Conservation (phyloP, 371 early-diverging fungal species). For the Mucor mucedo region DNA sequence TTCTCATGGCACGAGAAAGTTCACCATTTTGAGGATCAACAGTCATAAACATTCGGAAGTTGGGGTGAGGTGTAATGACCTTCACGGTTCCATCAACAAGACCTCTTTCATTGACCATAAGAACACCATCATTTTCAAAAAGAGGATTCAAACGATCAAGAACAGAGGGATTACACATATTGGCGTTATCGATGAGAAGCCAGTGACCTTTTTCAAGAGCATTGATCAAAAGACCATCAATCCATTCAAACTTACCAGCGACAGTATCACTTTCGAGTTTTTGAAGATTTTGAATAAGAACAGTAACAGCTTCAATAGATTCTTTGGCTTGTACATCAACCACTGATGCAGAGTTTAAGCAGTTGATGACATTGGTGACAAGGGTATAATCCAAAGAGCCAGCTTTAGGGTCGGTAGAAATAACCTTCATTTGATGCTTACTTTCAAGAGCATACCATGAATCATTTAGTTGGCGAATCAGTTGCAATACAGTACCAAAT, state of each 20-base stretch:
- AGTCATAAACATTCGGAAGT: constrained; percentile 98
- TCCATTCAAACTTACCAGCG: constrained; percentile 94
- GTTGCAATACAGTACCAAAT: constrained; percentile 29
- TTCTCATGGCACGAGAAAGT: constrained; percentile 96
- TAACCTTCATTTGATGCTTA: constrained; percentile 33
- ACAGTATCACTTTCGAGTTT: constrained; percentile 60
- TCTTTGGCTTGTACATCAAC: constrained; percentile 29
- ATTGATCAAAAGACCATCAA: constrained; percentile 93
- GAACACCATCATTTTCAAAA: constrained; percentile 88
- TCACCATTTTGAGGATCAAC: constrained; percentile 96
- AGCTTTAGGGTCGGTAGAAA: constrained; percentile 22
- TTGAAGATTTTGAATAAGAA: constrained; percentile 39
- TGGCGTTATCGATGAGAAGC: constrained; percentile 99
- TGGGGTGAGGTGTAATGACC: constrained; percentile 87
- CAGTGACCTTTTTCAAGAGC: constrained; percentile 97
- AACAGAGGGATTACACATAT: constrained; percentile 94
- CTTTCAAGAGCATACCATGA: constrained; percentile 48
- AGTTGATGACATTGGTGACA: constrained; percentile 37
- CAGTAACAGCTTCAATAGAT: constrained; percentile 18
- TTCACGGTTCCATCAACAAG: constrained; percentile 82
- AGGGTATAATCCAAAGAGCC: constrained; percentile 42
- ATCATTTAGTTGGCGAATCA: constrained; percentile 46
- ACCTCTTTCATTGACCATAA: constrained; percentile 93
- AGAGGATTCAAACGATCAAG: constrained; percentile 95
- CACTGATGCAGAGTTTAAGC: constrained; percentile 29